These are phyloP conservation scores for Talaromyces sp. DNA, from an alignment of 2,329 filamentous ascomycete genomes.

Conservation along the genomic window DNA sequence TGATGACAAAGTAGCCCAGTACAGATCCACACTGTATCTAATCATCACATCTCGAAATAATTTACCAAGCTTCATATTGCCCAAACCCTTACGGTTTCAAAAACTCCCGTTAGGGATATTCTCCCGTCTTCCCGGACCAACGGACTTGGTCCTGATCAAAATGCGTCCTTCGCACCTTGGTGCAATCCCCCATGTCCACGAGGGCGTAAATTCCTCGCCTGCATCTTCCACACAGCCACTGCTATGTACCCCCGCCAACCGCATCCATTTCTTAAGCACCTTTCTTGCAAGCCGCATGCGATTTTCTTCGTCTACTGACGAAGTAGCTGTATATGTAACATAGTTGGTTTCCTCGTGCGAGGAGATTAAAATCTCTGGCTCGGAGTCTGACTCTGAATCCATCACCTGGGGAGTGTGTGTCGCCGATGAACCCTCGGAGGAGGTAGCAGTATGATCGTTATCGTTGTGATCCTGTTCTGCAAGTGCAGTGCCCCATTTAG, in stretches of 20 bases:
- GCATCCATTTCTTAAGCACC: conserved; percentile 68
- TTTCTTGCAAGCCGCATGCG: conserved; percentile 61
- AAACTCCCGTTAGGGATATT: background rate
- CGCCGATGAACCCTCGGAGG: conserved; percentile 2
- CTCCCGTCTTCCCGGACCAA: conserved; percentile 1
- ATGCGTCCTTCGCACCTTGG: conserved; percentile 76
- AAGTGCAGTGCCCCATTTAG: background rate
- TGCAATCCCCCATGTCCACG: conserved; percentile 76
- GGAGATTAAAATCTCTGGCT: conserved; percentile 33
- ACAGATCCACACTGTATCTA: background rate
- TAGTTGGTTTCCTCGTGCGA: conserved; percentile 29
- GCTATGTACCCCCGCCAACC: conserved; percentile 57
- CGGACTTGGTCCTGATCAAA: conserved; percentile 2
- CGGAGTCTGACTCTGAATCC: conserved; percentile 39
- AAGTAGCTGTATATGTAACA: conserved; percentile 30
- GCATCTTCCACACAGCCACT: conserved; percentile 50
- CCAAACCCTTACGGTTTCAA: background rate
- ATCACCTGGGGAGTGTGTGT: conserved; percentile 15
- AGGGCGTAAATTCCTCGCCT: conserved; percentile 54
- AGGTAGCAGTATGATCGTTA: background rate
- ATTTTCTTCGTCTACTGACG: conserved; percentile 45
- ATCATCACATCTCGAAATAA: background rate
- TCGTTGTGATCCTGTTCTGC: background rate
- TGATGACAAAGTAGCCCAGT: background rate
- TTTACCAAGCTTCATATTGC: background rate